A percentile compares a stretch with the other conserved stretches of the same genome.
Evolutionary conservation across 2,329 filamentous ascomycete genomes (phyloP).

Genomic region (Cordyceps tenuipes): DNA sequence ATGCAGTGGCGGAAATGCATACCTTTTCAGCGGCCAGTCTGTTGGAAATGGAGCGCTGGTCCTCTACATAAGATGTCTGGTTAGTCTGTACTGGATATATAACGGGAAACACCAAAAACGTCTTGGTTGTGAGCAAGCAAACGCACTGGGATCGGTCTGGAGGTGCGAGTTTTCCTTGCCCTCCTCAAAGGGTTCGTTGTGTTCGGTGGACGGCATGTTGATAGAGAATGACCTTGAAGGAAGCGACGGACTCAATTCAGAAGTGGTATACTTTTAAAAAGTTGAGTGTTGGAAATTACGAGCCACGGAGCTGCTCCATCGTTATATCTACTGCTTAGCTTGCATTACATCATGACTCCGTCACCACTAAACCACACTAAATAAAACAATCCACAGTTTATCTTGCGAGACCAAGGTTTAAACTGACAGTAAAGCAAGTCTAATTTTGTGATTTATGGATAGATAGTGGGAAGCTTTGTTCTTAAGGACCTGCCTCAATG

Average conservation of each 20-base stretch:
- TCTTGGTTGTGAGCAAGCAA: background rate
- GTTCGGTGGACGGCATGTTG: background rate
- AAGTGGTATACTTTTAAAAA: background rate
- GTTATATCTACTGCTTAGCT: background rate
- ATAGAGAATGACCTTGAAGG: too few relatives aligned
- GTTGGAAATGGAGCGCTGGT: slow-evolving; percentile 58
- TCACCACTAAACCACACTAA: background rate
- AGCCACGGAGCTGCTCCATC: background rate
- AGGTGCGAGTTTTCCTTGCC: slow-evolving; percentile 58
- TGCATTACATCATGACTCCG: slow-evolving; percentile 12
- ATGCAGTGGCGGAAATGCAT: slow-evolving; percentile 17
- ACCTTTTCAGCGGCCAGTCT: slow-evolving; percentile 52
- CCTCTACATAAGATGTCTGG: slow-evolving; percentile 36
- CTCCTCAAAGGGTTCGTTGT: slow-evolving; percentile 46
- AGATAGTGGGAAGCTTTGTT: background rate
- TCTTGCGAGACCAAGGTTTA: background rate
- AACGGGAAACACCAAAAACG: background rate
- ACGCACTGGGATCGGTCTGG: slow-evolving; percentile 59
- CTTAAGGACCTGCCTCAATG: too few relatives aligned
- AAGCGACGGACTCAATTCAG: background rate
- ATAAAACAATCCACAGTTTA: slow-evolving; percentile 1
- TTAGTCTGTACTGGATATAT: background rate
- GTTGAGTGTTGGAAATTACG: background rate
- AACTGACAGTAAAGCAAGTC: background rate
- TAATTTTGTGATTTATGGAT: background rate